Evolutionary conservation across 2,329 filamentous ascomycete genomes (phyloP).

Genomic region (Penicillium palitans): DNA sequence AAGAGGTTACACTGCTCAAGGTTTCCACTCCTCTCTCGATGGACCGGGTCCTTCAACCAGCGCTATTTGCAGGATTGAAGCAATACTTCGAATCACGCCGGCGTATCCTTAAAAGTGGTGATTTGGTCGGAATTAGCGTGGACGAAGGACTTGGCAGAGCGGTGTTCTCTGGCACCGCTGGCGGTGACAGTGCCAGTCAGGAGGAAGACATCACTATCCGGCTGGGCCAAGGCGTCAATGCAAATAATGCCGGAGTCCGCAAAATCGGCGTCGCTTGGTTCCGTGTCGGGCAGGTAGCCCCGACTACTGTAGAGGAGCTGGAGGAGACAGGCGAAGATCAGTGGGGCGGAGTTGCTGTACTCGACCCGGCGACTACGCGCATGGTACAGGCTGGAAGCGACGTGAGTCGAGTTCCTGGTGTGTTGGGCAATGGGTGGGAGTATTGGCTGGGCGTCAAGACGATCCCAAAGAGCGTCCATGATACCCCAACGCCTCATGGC

Average conservation of each 20-base stretch:
- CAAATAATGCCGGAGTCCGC: conserved; percentile 42
- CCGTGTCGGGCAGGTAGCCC: conserved; percentile 72
- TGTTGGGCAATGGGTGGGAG: conserved; percentile 76
- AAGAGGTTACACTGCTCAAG: conserved; percentile 84
- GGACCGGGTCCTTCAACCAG: conserved; percentile 80
- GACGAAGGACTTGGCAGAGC: conserved; percentile 81
- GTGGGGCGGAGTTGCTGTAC: conserved; percentile 83
- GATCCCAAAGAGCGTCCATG: conserved; percentile 51
- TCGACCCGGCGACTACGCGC: conserved; percentile 82
- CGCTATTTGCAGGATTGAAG: conserved; percentile 82
- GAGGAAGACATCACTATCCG: conserved; percentile 67
- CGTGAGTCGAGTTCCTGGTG: conserved; percentile 75
- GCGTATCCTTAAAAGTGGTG: conserved; percentile 80
- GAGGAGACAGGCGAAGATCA: conserved; percentile 65
- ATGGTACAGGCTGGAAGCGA: conserved; percentile 91
- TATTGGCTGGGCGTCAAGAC: conserved; percentile 82
- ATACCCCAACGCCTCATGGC: conserved; percentile 37
- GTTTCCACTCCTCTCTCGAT: conserved; percentile 86
- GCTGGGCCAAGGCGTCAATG: conserved; percentile 36
- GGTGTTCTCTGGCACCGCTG: conserved; percentile 67
- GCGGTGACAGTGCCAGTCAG: conserved; percentile 58
- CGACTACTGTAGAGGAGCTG: conserved; percentile 49
- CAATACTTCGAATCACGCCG: conserved; percentile 81
- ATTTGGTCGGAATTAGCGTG: conserved; percentile 84
- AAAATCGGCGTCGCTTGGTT: conserved; percentile 79